Conservation (phyloP, 1,284 basidiomycete genomes). For the Hymenochaete sp. region DNA sequence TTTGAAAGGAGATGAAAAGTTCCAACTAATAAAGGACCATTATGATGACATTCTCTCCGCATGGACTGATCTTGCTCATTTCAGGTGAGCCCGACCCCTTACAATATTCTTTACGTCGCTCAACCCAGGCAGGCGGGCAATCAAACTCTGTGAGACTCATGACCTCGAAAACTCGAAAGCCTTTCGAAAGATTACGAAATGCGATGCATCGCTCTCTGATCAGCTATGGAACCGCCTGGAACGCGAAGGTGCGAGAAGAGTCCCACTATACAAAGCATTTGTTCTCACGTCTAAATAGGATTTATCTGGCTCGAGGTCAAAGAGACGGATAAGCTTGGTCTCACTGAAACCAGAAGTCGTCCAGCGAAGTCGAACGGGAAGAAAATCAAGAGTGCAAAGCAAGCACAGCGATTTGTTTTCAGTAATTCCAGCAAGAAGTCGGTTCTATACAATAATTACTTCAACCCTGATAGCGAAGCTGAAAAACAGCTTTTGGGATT, state of each 20-base stretch:
- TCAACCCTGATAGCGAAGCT: constrained; percentile 47
- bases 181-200: constrained; percentile 52
- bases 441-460: constrained; percentile 53
- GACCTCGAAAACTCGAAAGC: constrained; percentile 39
- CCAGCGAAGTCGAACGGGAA: constrained; percentile 25
- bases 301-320: constrained; percentile 49
- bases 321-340: constrained; percentile 42
- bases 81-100: constrained; percentile 37
- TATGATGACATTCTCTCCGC: constrained; percentile 52
- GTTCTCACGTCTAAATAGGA: constrained; percentile 31
- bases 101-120: constrained; percentile 1
- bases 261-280: not conserved
- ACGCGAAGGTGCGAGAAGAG: constrained; percentile 43
- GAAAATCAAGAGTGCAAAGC: constrained; percentile 38
- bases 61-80: constrained; percentile 58
- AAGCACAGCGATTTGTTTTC: constrained; percentile 52
- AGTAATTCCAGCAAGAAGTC: constrained; percentile 37
- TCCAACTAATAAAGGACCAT: constrained; percentile 55
- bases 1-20: constrained; percentile 51
- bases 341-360: constrained; percentile 36
- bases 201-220: constrained; percentile 43
- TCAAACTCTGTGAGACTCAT: constrained; percentile 55
- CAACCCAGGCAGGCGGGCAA: constrained; percentile 46
- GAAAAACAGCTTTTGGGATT: constrained; percentile 54
- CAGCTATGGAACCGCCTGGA: constrained; percentile 63